These are phyloP conservation scores for Astrocystis sublimbata DNA, from an alignment of 495 filamentous ascomycete species.

Conservation along the genomic window DNA sequence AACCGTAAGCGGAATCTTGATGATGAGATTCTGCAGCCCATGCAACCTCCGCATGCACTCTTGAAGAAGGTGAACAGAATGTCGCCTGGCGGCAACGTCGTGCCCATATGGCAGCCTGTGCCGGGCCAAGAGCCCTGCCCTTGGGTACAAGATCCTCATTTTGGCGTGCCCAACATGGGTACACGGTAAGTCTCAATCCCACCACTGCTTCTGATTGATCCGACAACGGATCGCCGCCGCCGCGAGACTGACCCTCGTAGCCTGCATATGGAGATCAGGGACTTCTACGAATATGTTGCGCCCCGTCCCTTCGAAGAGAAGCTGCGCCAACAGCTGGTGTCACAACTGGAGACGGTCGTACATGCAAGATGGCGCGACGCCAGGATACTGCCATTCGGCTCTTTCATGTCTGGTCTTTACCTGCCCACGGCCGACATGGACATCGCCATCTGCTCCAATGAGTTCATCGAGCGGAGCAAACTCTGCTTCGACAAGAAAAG, in stretches of 20 bases:
- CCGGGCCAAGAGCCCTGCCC: conserved; percentile 52
- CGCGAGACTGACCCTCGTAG: conserved; percentile 35
- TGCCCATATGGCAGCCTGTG: conserved; percentile 57
- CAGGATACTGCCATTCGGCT: conserved; percentile 76
- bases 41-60: conserved; percentile 47
- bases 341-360: conserved; percentile 56
- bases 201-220: background rate
- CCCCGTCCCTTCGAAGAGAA: conserved; percentile 75
- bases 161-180: conserved; percentile 42
- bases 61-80: conserved; percentile 49
- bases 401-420: conserved; percentile 86
- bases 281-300: conserved; percentile 81
- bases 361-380: conserved; percentile 52
- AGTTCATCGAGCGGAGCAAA: conserved; percentile 48
- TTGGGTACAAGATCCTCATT: conserved; percentile 60
- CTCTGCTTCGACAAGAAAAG: conserved; percentile 40
- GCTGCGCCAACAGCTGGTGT: conserved; percentile 70
- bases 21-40: conserved; percentile 52
- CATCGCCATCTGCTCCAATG: conserved; percentile 74
- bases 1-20: conserved; percentile 70
- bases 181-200: conserved; percentile 50
- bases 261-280: conserved; percentile 83
- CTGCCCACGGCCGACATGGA: conserved; percentile 93
- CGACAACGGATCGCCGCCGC: no score
- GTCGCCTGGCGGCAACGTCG: conserved; percentile 48